phyloP scores from a whole-genome alignment of 163 green algal species.

The Volvox carteri region DNA sequence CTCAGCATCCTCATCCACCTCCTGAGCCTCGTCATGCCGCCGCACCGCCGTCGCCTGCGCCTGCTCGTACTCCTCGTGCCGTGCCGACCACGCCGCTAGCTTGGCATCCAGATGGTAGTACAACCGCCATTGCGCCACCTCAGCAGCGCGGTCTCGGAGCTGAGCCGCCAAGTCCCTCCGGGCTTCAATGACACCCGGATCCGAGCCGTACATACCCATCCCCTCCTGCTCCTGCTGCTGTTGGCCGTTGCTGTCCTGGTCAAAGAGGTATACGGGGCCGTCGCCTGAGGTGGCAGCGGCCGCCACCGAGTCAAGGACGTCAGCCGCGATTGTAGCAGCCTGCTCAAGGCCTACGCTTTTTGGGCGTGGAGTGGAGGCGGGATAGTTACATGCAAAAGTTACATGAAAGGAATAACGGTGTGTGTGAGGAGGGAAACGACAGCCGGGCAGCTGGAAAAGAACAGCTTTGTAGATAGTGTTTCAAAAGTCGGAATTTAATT shows the following conservation, averaged over 20 bases:
- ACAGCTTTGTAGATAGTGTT: too few species aligned
- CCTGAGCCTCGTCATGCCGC: too few species aligned
- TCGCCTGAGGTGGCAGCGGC: neutral
- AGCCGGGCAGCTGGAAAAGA: too few species aligned
- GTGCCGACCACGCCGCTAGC: constrained; percentile 36
- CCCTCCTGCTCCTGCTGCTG: neutral
- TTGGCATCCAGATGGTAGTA: constrained; percentile 52
- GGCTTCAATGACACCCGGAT: too few species aligned
- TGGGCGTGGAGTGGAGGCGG: too few species aligned
- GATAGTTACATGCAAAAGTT: too few species aligned
- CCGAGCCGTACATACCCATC: too few species aligned
- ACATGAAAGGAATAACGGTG: too few species aligned
- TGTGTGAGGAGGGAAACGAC: too few species aligned
- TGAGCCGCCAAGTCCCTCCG: neutral
- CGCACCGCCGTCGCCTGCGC: too few species aligned
- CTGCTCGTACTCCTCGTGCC: constrained; percentile 40
- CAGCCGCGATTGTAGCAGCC: neutral
- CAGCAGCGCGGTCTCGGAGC: constrained; percentile 28
- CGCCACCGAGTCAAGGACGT: neutral
- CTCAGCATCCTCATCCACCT: neutral
- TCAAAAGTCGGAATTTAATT: too few species aligned
- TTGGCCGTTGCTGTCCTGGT: neutral
- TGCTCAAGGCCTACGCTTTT: too few species aligned
- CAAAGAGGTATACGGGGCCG: neutral
- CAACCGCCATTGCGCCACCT: constrained; percentile 53